phyloP scores from a whole-genome alignment of 2,329 filamentous ascomycete genomes.

The Trichothecium sympodiale region DNA sequence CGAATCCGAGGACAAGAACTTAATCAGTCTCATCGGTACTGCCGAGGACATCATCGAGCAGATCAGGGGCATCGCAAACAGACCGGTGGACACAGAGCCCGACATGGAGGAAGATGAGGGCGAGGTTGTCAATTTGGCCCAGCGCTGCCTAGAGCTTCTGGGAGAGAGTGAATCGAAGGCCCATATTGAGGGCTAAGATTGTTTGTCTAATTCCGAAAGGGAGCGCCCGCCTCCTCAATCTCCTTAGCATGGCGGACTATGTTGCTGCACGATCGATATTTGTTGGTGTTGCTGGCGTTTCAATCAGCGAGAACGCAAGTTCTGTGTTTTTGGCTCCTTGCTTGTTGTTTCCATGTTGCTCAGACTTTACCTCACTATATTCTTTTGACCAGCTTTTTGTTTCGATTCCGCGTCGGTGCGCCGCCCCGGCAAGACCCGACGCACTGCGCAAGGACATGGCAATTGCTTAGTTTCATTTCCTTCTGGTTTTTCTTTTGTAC shows the following conservation, averaged over 20 bases:
- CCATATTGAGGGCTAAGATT: constrained; percentile 63
- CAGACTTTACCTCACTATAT: too few relatives aligned
- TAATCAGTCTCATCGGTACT: constrained; percentile 82
- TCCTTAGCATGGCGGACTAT: background rate
- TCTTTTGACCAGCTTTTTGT: too few relatives aligned
- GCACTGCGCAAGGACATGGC: too few relatives aligned
- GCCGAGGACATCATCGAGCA: constrained; percentile 86
- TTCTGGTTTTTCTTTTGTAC: constrained; percentile 14
- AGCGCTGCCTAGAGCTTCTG: constrained; percentile 78
- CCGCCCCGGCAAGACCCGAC: too few relatives aligned
- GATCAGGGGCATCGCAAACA: constrained; percentile 84
- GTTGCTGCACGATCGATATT: background rate
- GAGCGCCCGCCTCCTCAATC: background rate
- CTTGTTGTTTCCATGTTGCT: too few relatives aligned
- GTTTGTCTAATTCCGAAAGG: constrained; percentile 5
- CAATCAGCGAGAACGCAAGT: constrained; percentile 1
- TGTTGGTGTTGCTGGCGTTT: background rate
- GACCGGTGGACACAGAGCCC: constrained; percentile 76
- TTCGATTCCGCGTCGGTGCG: too few relatives aligned
- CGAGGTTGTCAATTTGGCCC: constrained; percentile 84
- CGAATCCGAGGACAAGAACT: constrained; percentile 82
- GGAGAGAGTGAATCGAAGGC: constrained; percentile 66
- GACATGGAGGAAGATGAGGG: constrained; percentile 82
- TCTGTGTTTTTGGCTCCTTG: constrained; percentile 7
- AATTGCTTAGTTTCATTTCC: constrained; percentile 3